Base-by-base conservation (phyloP, 768 basidiomycete species). In the Trametes meyenii region DNA sequence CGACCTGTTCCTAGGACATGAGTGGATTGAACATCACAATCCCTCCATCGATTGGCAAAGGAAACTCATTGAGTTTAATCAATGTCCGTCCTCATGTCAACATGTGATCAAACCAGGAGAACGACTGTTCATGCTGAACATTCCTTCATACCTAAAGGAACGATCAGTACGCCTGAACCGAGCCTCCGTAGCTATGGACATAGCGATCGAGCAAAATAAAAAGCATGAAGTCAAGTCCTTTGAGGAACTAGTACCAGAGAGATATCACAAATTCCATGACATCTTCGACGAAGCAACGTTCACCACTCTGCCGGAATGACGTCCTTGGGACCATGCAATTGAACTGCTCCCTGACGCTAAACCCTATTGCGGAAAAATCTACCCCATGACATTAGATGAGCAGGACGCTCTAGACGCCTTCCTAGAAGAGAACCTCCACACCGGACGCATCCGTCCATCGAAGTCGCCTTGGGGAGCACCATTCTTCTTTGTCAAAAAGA, bases 11-110 rank as follows among this genome's bases (percentile, higher is more conserved):
- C 29, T 68, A 0, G 67, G 64, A 7, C 54, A 56, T 33, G 64
- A 68, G 21, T 68, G 64, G 67, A 44, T 68, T 42, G 26, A 55
- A 3, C 52, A 57, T 38, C 67, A 68, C 45, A 66, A 68, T 53
- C 67, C 67, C 14, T 36, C 36, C 0, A 66, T 68, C 33, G 65
- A 68, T 50, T 68, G 67, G 65, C 33, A 56, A 33, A 33, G 12
- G 39, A 48, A 53, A 23, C 52, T 26, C 6, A 23, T 67, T 11
- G 43, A 49, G 19, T 64, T 66, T 23, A 39, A 44, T 10, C 40
- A 40, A 6, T 64, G 63, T 29, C 59, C 63, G 3, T 42, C 16
- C 19, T 21, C 35, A 5, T 62, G 60, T 51, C n/a, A 48, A 19
- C 45, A 10, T 11, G 42, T 36, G 10, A 12, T 62, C 49, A 48